These are phyloP conservation scores for Plasmodium gaboni DNA, from an alignment of 169 alveolate genomes.

Conservation along the genomic window DNA sequence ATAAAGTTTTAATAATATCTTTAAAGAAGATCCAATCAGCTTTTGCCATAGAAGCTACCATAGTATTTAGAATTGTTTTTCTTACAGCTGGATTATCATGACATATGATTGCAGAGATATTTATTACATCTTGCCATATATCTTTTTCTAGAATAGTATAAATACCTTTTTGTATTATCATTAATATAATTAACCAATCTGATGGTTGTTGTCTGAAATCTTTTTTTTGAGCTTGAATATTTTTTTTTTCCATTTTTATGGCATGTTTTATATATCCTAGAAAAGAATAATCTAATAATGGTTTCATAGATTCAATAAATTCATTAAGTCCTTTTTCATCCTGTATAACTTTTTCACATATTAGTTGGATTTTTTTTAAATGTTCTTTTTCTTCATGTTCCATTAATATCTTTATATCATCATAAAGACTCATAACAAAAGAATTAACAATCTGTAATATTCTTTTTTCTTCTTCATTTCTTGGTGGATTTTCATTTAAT, in stretches of 20 bases:
- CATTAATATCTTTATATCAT: constrained; percentile 77
- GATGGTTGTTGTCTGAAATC: constrained; percentile 78
- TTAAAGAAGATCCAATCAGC: constrained; percentile 83
- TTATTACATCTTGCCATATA: constrained; percentile 79
- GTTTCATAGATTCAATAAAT: constrained; percentile 79
- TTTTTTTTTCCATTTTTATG: constrained; percentile 74
- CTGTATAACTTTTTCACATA: constrained; percentile 78
- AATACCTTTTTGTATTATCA: constrained; percentile 80
- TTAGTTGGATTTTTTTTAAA: constrained; percentile 77
- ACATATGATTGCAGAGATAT: constrained; percentile 70
- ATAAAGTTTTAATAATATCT: constrained; percentile 75
- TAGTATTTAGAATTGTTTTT: constrained; percentile 70
- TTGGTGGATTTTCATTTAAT: constrained; percentile 36
- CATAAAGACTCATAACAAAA: constrained; percentile 79
- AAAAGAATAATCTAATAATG: constrained; percentile 78
- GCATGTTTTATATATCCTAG: constrained; percentile 80
- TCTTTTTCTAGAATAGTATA: constrained; percentile 78
- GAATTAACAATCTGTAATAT: constrained; percentile 57
- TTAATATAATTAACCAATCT: constrained; percentile 79
- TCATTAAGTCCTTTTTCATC: constrained; percentile 78
- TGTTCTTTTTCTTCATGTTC: constrained; percentile 78
- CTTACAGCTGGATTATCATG: constrained; percentile 81
- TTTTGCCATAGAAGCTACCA: constrained; percentile 79
- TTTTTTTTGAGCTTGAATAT: constrained; percentile 45
- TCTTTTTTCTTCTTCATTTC: constrained; percentile 50